phyloP scores from a whole-genome alignment of 495 filamentous ascomycete species.

The Aspergillus sclerotiicarbonarius region DNA sequence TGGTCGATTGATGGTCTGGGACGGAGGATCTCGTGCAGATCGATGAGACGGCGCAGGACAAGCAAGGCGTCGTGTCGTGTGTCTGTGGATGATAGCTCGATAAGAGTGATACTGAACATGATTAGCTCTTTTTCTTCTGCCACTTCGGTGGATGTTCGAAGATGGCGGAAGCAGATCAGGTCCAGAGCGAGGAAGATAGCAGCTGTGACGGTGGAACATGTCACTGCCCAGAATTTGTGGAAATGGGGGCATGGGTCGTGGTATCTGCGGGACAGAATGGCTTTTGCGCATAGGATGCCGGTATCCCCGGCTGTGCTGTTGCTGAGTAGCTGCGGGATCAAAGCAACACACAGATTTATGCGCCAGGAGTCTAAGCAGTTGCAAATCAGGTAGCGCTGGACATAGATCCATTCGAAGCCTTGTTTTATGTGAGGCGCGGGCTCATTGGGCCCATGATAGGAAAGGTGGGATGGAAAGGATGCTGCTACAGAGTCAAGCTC shows the following conservation, averaged over 20 bases:
- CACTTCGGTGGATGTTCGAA: neutral
- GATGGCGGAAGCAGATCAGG: neutral
- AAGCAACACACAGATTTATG: neutral
- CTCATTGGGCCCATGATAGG: neutral
- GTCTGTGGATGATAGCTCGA: neutral
- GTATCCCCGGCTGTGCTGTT: neutral
- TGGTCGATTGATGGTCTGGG: neutral
- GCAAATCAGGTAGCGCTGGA: neutral
- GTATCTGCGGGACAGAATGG: neutral
- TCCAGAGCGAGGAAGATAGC: neutral
- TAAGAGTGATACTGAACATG: neutral
- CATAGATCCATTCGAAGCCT: neutral
- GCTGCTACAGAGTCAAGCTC: neutral
- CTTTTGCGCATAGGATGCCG: neutral
- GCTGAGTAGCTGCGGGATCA: neutral
- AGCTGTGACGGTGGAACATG: neutral
- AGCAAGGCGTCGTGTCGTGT: neutral
- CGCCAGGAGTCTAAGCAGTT: neutral
- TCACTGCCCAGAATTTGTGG: slow-evolving; percentile 1
- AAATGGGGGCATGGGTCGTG: neutral
- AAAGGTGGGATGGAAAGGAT: neutral
- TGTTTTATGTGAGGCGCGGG: neutral
- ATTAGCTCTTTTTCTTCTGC: neutral
- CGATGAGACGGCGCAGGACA: neutral
- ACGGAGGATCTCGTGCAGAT: neutral